Evolutionary conservation across 768 basidiomycete species (phyloP).

Genomic region (Baorangia bicolor): DNA sequence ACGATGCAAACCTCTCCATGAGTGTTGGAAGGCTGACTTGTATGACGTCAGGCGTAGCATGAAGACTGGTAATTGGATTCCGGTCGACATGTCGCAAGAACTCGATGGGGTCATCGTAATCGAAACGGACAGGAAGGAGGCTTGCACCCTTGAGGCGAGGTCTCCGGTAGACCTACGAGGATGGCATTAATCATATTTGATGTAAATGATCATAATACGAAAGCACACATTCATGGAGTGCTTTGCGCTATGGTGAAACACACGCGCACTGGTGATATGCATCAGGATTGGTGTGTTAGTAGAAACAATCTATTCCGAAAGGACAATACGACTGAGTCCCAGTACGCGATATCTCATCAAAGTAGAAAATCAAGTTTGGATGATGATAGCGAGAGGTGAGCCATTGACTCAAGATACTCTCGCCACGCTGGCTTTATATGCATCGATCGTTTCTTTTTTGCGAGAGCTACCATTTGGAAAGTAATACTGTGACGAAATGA

Average conservation of each 20-base stretch:
- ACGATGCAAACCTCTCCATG: slow-evolving; percentile 22
- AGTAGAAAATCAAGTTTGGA: slow-evolving; percentile 35
- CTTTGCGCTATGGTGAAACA: slow-evolving; percentile 55
- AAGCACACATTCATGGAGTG: slow-evolving; percentile 50
- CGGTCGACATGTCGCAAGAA: slow-evolving; percentile 51
- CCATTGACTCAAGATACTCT: slow-evolving; percentile 53
- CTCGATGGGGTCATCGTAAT: slow-evolving; percentile 36
- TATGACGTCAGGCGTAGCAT: slow-evolving; percentile 40
- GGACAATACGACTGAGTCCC: slow-evolving; percentile 64
- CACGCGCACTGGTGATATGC: slow-evolving; percentile 59
- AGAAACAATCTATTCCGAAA: slow-evolving; percentile 81
- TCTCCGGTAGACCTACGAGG: slow-evolving; percentile 26
- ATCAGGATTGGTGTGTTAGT: slow-evolving; percentile 65
- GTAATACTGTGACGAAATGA: slow-evolving; percentile 64
- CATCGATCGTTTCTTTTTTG: slow-evolving; percentile 50
- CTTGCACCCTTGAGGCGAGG: slow-evolving; percentile 18
- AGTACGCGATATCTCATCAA: slow-evolving; percentile 48
- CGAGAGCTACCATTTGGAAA: slow-evolving; percentile 51
- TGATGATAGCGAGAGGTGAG: background rate
- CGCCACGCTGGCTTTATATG: slow-evolving; percentile 74
- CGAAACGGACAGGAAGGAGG: slow-evolving; percentile 28
- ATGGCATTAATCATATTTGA: slow-evolving; percentile 4
- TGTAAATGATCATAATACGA: slow-evolving; percentile 33
- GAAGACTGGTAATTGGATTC: slow-evolving; percentile 42
- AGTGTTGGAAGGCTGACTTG: slow-evolving; percentile 32